These are phyloP conservation scores for Vitis riparia DNA, from an alignment of 164 flowering plant species.

Conservation along the genomic window DNA sequence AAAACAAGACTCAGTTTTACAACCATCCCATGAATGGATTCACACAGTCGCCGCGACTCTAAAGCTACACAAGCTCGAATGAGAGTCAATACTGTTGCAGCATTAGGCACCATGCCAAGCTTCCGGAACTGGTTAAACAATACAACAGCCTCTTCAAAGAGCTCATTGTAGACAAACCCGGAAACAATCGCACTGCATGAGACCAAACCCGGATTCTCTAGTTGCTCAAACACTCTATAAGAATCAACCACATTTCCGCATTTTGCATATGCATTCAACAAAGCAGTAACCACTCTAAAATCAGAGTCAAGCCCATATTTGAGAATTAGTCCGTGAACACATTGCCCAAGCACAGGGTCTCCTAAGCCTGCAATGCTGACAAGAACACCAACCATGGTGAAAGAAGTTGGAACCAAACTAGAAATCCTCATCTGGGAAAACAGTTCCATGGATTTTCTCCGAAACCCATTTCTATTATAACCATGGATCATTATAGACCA, in stretches of 20 bases:
- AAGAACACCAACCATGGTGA: constrained; percentile 38
- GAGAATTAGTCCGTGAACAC: constrained; percentile 30
- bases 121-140: constrained; percentile 21
- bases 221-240: constrained; percentile 19
- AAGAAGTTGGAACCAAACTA: constrained; percentile 31
- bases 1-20: constrained; percentile 25
- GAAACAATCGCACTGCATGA: constrained; percentile 37
- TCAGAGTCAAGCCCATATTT: constrained; percentile 31
- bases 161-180: constrained; percentile 23
- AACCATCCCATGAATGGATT: constrained; percentile 25
- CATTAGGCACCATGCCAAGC: constrained; percentile 26
- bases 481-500: constrained; percentile 40
- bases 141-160: constrained; percentile 24
- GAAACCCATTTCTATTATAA: constrained; percentile 28
- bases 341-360: constrained; percentile 13
- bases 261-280: constrained; percentile 39
- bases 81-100: constrained; percentile 30
- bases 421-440: constrained; percentile 29
- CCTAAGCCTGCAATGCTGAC: constrained; percentile 19
- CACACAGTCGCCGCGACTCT: constrained; percentile 15
- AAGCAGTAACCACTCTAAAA: constrained; percentile 31
- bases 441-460: constrained; percentile 15
- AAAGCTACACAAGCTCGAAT: constrained; percentile 21
- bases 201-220: constrained; percentile 25
- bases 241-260: constrained; percentile 29